phyloP scores from a whole-genome alignment of 495 filamentous ascomycete species.

The Peziza echinospora region DNA sequence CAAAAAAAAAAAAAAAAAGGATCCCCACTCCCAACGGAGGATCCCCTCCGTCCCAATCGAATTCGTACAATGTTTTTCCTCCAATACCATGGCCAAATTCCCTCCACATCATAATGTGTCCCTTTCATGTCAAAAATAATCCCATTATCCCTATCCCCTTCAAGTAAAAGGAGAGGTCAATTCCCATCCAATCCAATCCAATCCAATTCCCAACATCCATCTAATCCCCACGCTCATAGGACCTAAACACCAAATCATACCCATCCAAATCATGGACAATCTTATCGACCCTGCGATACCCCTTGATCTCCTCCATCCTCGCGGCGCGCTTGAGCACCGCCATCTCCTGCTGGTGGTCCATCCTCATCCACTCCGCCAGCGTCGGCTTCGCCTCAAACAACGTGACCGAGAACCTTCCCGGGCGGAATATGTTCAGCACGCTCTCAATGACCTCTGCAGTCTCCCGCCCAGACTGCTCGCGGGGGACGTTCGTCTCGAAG shows the following conservation, averaged over 20 bases:
- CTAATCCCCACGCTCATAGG: slow-evolving; percentile 88
- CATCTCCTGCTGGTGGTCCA: slow-evolving; percentile 17
- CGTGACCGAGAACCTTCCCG: slow-evolving; percentile 89
- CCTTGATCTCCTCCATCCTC: slow-evolving; percentile 62
- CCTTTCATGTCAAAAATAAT: no score
- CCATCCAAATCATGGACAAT: slow-evolving; percentile 96
- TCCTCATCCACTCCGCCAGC: slow-evolving; percentile 22
- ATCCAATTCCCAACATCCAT: slow-evolving; percentile 40
- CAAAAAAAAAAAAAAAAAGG: no score
- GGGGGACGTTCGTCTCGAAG: slow-evolving; percentile 98
- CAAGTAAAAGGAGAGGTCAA: no score
- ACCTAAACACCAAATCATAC: slow-evolving; percentile 91
- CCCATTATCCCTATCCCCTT: no score
- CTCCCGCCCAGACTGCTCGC: slow-evolving; percentile 63
- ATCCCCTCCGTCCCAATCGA: no score
- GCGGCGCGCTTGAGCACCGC: slow-evolving; percentile 28
- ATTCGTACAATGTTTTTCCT: no score
- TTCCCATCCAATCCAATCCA: slow-evolving; percentile 55
- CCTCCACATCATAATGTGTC: no score
- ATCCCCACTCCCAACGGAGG: no score
- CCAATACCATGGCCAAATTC: no score
- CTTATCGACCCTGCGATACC: slow-evolving; percentile 77
- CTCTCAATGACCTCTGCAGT: slow-evolving; percentile 81
- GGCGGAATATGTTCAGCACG: slow-evolving; percentile 86
- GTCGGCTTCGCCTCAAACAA: slow-evolving; percentile 74